Conservation (phyloP, 2,329 filamentous ascomycete genomes). For the Nemania sp. region DNA sequence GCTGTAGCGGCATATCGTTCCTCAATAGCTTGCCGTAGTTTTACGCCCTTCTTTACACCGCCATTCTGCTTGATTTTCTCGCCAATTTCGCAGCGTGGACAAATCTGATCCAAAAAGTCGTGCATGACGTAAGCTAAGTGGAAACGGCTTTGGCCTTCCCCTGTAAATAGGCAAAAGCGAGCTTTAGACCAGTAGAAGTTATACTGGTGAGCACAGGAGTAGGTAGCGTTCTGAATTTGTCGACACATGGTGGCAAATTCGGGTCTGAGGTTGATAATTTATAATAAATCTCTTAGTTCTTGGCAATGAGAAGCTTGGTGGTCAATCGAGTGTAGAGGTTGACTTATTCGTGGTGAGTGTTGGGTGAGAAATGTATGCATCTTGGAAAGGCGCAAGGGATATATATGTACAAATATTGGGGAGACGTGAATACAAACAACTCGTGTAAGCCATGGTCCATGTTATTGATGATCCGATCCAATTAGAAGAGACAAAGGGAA, state of each 20-base stretch:
- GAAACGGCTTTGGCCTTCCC: neutral
- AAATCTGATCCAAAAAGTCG: neutral
- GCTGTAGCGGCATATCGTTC: neutral
- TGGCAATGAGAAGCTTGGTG: neutral
- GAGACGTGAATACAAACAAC: too few species aligned
- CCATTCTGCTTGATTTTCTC: neutral
- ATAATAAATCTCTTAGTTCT: neutral
- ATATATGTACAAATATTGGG: too few species aligned
- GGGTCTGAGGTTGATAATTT: neutral
- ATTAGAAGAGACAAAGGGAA: too few species aligned
- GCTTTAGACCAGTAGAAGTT: conserved; percentile 18
- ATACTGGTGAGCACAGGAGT: conserved; percentile 20
- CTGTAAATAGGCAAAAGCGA: conserved; percentile 23
- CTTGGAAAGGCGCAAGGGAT: too few species aligned
- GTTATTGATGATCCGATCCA: too few species aligned
- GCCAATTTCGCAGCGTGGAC: conserved; percentile 1
- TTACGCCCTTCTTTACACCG: neutral
- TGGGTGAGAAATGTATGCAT: too few species aligned
- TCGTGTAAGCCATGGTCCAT: too few species aligned
- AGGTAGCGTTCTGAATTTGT: conserved; percentile 26
- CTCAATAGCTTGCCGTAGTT: neutral
- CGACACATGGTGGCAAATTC: conserved; percentile 22
- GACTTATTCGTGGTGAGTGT: too few species aligned
- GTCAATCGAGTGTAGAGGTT: too few species aligned
- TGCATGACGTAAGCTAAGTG: conserved; percentile 7